Conservation (phyloP, 2,329 filamentous ascomycete species). For the Aspergillus pseudoviridinutans region DNA sequence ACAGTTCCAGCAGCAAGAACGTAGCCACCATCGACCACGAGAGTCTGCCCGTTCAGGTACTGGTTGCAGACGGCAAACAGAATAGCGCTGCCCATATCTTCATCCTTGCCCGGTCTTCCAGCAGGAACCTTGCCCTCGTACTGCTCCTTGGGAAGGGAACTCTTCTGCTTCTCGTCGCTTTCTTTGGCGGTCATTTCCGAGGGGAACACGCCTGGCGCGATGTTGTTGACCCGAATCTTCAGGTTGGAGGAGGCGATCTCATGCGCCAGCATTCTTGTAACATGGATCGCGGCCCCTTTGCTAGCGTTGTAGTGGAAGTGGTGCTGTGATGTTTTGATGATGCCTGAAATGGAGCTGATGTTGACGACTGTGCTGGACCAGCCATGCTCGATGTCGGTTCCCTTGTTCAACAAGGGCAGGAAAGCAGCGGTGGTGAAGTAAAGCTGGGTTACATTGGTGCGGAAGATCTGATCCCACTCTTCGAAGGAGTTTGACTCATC, state of each 20-base stretch:
- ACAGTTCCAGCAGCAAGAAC: constrained; percentile 36
- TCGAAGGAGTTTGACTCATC: constrained; percentile 60
- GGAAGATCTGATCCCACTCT: constrained; percentile 68
- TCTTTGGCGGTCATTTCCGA: constrained; percentile 61
- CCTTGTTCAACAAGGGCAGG: constrained; percentile 63
- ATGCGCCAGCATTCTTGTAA: constrained; percentile 68
- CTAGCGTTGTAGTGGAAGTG: constrained; percentile 77
- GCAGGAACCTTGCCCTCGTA: constrained; percentile 61
- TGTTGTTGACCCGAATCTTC: constrained; percentile 60
- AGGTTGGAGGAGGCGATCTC: constrained; percentile 59
- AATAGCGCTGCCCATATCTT: constrained; percentile 66
- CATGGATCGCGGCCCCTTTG: constrained; percentile 70
- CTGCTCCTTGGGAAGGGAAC: constrained; percentile 55
- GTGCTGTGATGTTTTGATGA: constrained; percentile 68
- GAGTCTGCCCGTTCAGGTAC: constrained; percentile 52
- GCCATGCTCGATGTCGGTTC: constrained; percentile 57
- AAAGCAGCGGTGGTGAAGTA: constrained; percentile 74
- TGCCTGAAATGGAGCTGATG: constrained; percentile 69
- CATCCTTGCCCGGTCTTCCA: constrained; percentile 57
- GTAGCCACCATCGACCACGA: constrained; percentile 52
- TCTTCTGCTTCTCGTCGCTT: constrained; percentile 61
- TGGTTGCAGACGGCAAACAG: constrained; percentile 49
- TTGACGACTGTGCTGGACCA: constrained; percentile 63
- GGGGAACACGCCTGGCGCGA: constrained; percentile 66
- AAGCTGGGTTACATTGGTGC: constrained; percentile 69